Conservation (phyloP, 768 basidiomycete genomes). For the Leccinellum rugosiceps region DNA sequence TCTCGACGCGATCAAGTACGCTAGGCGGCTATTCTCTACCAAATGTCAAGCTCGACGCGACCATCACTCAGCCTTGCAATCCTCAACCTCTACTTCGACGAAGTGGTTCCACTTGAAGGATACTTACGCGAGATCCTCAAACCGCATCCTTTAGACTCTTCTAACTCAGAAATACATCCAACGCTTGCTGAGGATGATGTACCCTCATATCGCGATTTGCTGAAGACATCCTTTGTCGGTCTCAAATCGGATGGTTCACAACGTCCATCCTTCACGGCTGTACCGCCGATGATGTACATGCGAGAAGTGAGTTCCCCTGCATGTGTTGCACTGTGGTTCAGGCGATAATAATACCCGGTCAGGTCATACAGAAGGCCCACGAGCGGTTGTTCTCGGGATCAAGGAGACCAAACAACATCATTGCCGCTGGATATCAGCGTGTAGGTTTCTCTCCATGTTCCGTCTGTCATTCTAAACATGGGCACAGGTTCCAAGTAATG, state of each 20-base stretch:
- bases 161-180: conserved; percentile 3
- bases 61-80: conserved; percentile 29
- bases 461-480: not conserved
- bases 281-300: conserved; percentile 48
- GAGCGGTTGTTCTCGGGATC: conserved; percentile 44
- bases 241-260: conserved; percentile 24
- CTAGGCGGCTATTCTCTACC: not conserved
- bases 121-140: conserved; percentile 41
- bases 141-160: conserved; percentile 9
- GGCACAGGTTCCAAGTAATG: conserved; percentile 26
- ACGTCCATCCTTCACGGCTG: conserved; percentile 26
- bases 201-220: conserved; percentile 32
- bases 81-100: conserved; percentile 43
- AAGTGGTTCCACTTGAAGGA: conserved; percentile 36
- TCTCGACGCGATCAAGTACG: not conserved
- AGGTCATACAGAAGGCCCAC: conserved; percentile 66
- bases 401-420: conserved; percentile 49
- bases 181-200: conserved; percentile 22
- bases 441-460: conserved; percentile 33
- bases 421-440: conserved; percentile 63
- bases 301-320: conserved; percentile 42
- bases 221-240: conserved; percentile 49
- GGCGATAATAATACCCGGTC: not conserved
- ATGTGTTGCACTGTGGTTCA: not conserved
- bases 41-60: conserved; percentile 2